Evolutionary conservation across 2,329 filamentous ascomycete genomes (phyloP).

Genomic region (Chrysosphaeria jannelii): DNA sequence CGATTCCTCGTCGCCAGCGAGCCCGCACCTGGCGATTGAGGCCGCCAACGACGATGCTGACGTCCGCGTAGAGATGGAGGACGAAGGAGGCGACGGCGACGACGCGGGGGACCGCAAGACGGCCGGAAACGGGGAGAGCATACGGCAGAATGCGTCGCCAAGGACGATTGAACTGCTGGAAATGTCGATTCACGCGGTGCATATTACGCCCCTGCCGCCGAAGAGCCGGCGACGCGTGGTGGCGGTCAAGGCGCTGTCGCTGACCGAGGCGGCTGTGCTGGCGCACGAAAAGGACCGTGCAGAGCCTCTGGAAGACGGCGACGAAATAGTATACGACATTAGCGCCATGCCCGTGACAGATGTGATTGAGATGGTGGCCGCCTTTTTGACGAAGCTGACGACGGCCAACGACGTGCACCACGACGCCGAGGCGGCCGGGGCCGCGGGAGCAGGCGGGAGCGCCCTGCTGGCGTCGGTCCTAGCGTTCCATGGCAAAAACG

Average conservation of each 20-base stretch:
- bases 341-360: constrained; percentile 92
- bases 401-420: constrained; percentile 88
- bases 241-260: too few species aligned
- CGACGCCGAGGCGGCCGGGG: constrained; percentile 18
- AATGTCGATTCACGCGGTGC: too few species aligned
- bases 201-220: too few species aligned
- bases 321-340: constrained; percentile 90
- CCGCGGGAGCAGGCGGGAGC: constrained; percentile 12
- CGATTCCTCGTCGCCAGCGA: constrained; percentile 15
- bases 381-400: constrained; percentile 85
- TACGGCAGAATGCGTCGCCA: too few species aligned
- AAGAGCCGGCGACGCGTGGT: too few species aligned
- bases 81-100: constrained; percentile 15
- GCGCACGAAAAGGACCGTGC: too few species aligned
- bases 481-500: constrained; percentile 93
- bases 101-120: constrained; percentile 19
- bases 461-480: constrained; percentile 37
- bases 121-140: too few species aligned
- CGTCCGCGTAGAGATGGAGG: too few species aligned
- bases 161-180: too few species aligned
- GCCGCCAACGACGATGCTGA: too few species aligned
- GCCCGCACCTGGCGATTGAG: constrained; percentile 2
- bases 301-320: constrained; percentile 23
- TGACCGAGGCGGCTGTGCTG: too few species aligned
- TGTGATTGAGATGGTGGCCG: constrained; percentile 97